A percentile compares a stretch with the other conserved stretches of the same genome.
Conservation (phyloP, 2,329 filamentous ascomycete genomes). For the Aspergillus sp. region DNA sequence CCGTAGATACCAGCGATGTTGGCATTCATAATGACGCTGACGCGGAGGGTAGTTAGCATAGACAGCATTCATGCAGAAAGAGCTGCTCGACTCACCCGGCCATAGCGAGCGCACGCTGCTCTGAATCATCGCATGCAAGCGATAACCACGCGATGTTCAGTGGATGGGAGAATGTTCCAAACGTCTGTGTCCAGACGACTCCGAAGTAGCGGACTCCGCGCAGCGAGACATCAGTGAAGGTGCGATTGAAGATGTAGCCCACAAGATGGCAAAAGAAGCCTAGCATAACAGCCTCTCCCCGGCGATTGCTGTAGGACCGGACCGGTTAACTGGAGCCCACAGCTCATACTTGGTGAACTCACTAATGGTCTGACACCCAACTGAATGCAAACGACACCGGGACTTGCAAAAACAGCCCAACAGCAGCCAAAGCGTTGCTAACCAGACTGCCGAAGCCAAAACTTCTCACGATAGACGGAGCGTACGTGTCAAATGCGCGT, state of each 20-base stretch:
- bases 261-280: constrained; percentile 11
- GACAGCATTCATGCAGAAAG: not conserved
- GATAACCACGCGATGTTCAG: constrained; percentile 64
- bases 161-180: constrained; percentile 5
- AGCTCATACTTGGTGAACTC: not conserved
- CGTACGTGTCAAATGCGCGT: constrained; percentile 13
- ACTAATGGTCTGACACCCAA: constrained; percentile 7
- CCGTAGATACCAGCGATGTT: constrained; percentile 64
- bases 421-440: constrained; percentile 13
- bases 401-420: constrained; percentile 10
- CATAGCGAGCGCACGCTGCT: constrained; percentile 61
- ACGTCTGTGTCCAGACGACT: constrained; percentile 8
- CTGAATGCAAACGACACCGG: constrained; percentile 9
- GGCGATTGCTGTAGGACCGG: not conserved
- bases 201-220: constrained; percentile 12
- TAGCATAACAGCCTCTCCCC: constrained; percentile 9
- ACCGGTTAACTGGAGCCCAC: not conserved
- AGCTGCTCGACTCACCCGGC: constrained; percentile 32
- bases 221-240: constrained; percentile 6
- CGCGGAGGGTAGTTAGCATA: not conserved
- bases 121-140: constrained; percentile 54
- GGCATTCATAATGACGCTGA: constrained; percentile 59
- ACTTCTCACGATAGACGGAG: constrained; percentile 13
- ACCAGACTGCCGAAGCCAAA: constrained; percentile 11
- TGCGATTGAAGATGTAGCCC: constrained; percentile 13